Evolutionary conservation across 805 yeast genomes (phyloP).

Genomic region (Candida piceae): DNA sequence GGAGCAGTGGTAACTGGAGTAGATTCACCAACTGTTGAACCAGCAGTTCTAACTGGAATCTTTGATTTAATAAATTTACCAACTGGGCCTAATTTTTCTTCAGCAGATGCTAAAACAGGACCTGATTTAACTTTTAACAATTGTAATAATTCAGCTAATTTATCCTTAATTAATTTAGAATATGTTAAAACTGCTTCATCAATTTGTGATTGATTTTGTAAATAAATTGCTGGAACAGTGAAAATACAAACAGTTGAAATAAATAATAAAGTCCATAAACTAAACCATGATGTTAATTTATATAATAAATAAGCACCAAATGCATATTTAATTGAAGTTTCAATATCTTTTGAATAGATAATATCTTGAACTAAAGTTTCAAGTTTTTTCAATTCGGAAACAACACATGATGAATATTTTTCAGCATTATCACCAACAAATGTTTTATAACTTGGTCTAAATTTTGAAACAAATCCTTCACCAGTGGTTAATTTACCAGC

Average conservation of each 20-base stretch:
- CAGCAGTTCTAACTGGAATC: conserved; percentile 64
- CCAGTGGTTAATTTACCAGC: conserved; percentile 70
- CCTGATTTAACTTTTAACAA: conserved; percentile 38
- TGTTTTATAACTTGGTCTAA: conserved; percentile 53
- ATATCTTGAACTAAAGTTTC: conserved; percentile 54
- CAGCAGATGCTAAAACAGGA: conserved; percentile 56
- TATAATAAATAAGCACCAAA: conserved; percentile 58
- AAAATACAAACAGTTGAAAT: conserved; percentile 57
- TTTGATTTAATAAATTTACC: conserved; percentile 53
- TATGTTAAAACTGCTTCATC: conserved; percentile 53
- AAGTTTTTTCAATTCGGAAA: conserved; percentile 37
- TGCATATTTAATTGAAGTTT: conserved; percentile 69
- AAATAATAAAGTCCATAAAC: conserved; percentile 63
- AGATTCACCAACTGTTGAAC: conserved; percentile 51
- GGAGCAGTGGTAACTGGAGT: conserved; percentile 7
- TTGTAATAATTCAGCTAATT: conserved; percentile 39
- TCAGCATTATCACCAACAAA: conserved; percentile 26
- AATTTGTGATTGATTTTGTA: conserved; percentile 70
- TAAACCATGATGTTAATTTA: conserved; percentile 70
- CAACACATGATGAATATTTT: conserved; percentile 31
- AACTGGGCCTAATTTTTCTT: conserved; percentile 62
- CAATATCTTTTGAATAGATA: conserved; percentile 64
- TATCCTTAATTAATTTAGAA: conserved; percentile 43
- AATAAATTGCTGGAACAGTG: conserved; percentile 71
- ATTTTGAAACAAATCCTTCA: conserved; percentile 71